Base-by-base conservation (phyloP, 176 grass and related monocot species). In the Aegilops bicornis region DNA sequence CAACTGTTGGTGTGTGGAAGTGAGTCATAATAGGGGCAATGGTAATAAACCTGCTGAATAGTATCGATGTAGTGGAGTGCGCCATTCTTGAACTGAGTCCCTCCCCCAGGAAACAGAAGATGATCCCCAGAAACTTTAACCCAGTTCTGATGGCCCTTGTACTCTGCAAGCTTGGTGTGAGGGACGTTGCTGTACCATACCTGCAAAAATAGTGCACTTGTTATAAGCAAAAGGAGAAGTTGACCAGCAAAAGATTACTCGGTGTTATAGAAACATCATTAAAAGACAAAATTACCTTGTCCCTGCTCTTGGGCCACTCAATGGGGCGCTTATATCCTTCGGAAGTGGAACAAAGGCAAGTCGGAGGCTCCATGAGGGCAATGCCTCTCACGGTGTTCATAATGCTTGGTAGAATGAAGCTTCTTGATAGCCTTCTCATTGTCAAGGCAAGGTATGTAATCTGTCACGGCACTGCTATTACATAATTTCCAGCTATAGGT, bases 401-500 rank as follows among this genome's bases (percentile, higher is more conserved):
- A 99, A 80, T 99, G 97, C 67, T 94, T 96, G 43, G 94, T 99
- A 48, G 77, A 85, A 58, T 69, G 85, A 84, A 99, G 92, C 64
- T 91, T 94, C 90, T 90, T 97, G 78, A 99, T 94, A 80, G 94
- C 92, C 85, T 92, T 96, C 86, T 89, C 89, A 56, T 99, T 97
- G 78, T 99, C 97, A 70, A 99, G 94, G 85, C 97, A 99, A 91
- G 97, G 97, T 63, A 99, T 95, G 83, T 97, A 99, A 91, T 99
- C 97, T 47, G 87, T 72, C 5, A 68, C 76, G 13, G 89, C 82
- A 54, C 60, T 85, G 83, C 29, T 93, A 87, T 87, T 92, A 69
- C 97, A 99, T 78, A 99, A 69, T 31, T 94, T 99, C 97, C 97
- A 99, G 82, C 30, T 91, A 90, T 91, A 91, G 74, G 79, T 88